Base-by-base conservation (phyloP, 2,329 filamentous ascomycete species). In the Colletotrichum sidae region DNA sequence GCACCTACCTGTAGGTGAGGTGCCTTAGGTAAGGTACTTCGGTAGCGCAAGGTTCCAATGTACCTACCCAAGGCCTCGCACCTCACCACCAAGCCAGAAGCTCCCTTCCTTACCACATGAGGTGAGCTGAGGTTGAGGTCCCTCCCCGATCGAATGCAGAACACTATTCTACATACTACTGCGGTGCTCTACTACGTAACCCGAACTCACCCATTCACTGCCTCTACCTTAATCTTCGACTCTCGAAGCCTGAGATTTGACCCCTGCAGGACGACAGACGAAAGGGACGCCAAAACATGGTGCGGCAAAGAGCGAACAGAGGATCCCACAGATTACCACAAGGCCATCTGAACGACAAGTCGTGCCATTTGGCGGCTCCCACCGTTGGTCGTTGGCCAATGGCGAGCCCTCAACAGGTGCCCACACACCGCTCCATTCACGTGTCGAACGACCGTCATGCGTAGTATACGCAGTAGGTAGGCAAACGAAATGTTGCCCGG, bases 381-480 rank as follows among this genome's bases (percentile, higher is more conserved):
- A 53, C 52, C 58, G 58, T 53, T 17, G 42, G 35, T 39, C 49
- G 57, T 44, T 34, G 46, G 33, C 63, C 63, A 66, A 66, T 66
- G 37, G 53, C 10, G 49, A 47, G n/a, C 12, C 34, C 39, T 47
- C 41, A 56, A 63, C 47, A 17, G n/a, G 53, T 62, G 41, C 53
- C 63, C 63, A 66, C 63, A 62, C 62, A 66, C 63, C 63, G 63
- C 63, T 42, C 45, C 60, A 55, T 66, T 66, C 58, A 66, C 63
- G 47, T 66, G 63, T 66, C 63, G 63, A 66, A 66, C 63, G 46
- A 66, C 47, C 12, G 59, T 66, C 63, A 66, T 57, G 58, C 58
- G 63, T 52, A 55, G 57, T 63, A 17, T 17, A 15, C 15, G 15
- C 15, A 15, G 15, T 17, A 17, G 17, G 17, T 52, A 63, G 25